phyloP scores from a whole-genome alignment of 352 stramenopile species.

The Globisporangium camurandrum region DNA sequence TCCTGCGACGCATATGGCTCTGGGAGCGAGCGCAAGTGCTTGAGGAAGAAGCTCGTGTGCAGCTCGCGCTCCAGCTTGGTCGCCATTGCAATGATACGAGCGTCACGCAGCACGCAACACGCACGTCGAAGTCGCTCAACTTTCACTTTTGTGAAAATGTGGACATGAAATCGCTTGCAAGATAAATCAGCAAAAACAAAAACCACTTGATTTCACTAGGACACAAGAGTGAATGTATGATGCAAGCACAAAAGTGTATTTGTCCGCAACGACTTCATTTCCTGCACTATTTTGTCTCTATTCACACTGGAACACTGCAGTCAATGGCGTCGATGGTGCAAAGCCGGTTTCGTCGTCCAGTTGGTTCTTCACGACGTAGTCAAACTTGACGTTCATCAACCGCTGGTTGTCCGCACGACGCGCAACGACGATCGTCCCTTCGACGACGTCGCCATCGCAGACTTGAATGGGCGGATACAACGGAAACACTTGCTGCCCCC shows the following conservation, averaged over 20 bases:
- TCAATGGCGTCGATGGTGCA: constrained; percentile 34
- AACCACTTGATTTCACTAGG: no score
- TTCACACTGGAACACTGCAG: constrained; percentile 81
- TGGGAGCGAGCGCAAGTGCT: constrained; percentile 62
- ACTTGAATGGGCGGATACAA: constrained; percentile 80
- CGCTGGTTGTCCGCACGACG: constrained; percentile 81
- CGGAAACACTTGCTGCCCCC: constrained; percentile 83
- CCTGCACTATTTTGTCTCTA: no score
- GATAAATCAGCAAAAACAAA: no score
- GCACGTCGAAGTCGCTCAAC: no score
- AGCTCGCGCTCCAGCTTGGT: constrained; percentile 57
- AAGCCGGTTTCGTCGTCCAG: constrained; percentile 47
- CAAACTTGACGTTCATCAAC: constrained; percentile 86
- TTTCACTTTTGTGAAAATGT: no score
- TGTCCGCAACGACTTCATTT: no score
- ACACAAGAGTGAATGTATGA: no score
- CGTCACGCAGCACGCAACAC: constrained; percentile 3
- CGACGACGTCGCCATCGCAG: constrained; percentile 68
- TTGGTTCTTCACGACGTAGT: constrained; percentile 57
- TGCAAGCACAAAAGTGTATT: no score
- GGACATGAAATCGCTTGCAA: no score
- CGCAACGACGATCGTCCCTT: constrained; percentile 64
- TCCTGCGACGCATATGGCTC: constrained; percentile 73
- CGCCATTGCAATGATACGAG: constrained; percentile 6
- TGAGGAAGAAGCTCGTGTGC: constrained; percentile 77